These are phyloP conservation scores for Thermoascus crustaceus DNA, from an alignment of 2,329 filamentous ascomycete species.

Conservation along the genomic window DNA sequence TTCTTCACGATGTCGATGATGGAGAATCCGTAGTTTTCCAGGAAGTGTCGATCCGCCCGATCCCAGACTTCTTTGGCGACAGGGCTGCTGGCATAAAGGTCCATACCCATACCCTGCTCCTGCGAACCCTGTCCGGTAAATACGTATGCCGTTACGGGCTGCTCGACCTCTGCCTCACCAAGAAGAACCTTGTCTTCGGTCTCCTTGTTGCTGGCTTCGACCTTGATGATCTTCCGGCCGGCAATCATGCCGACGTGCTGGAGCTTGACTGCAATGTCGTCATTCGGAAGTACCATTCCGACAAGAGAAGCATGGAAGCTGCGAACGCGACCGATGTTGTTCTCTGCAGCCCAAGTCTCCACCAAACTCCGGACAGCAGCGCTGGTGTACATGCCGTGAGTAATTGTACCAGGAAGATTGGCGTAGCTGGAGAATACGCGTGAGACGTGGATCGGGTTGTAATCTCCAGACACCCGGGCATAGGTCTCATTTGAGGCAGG, in stretches of 20 bases:
- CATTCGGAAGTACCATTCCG: constrained; percentile 98
- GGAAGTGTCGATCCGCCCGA: constrained; percentile 91
- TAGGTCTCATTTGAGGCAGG: constrained; percentile 97
- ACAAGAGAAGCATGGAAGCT: constrained; percentile 95
- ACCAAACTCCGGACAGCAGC: constrained; percentile 91
- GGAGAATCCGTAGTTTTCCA: constrained; percentile 97
- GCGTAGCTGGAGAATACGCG: constrained; percentile 94
- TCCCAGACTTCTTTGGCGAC: constrained; percentile 98
- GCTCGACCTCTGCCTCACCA: constrained; percentile 94
- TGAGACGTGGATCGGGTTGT: constrained; percentile 98
- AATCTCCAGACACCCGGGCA: constrained; percentile 93
- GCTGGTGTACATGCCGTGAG: constrained; percentile 98
- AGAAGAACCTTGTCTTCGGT: constrained; percentile 93
- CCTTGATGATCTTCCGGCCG: constrained; percentile 98
- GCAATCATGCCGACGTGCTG: constrained; percentile 97
- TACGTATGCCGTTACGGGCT: constrained; percentile 92
- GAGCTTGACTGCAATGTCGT: constrained; percentile 87
- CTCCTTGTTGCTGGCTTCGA: constrained; percentile 91
- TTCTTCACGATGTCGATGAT: constrained; percentile 99
- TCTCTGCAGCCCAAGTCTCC: constrained; percentile 98
- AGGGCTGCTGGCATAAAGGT: constrained; percentile 84
- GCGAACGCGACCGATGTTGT: constrained; percentile 92
- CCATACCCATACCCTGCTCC: constrained; percentile 99
- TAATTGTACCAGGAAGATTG: constrained; percentile 92
- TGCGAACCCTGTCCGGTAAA: constrained; percentile 98